phyloP scores from a whole-genome alignment of 1,139 yeast species.

The Trichomonascaceae sp. region DNA sequence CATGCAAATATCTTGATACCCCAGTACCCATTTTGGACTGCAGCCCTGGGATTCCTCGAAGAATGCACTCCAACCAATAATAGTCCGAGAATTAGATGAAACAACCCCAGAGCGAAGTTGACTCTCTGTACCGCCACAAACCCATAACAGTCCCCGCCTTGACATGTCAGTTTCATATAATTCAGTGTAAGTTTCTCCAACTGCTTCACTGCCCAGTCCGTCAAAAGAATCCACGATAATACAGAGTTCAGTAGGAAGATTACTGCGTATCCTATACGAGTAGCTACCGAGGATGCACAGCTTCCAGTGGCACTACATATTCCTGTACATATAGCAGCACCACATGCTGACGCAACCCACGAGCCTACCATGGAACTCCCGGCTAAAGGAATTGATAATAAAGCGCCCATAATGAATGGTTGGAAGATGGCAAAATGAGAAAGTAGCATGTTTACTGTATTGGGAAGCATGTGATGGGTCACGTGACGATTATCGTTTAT shows the following conservation, averaged over 20 bases:
- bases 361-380: constrained; percentile 57
- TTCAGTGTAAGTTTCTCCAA: constrained; percentile 64
- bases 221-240: constrained; percentile 83
- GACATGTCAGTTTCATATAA: constrained; percentile 63
- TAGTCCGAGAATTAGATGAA: constrained; percentile 68
- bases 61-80: constrained; percentile 69
- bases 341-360: constrained; percentile 72
- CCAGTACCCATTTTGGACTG: constrained; percentile 89
- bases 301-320: constrained; percentile 47
- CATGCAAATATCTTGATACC: constrained; percentile 62
- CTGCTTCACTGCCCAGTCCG: constrained; percentile 72
- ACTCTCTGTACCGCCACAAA: constrained; percentile 90
- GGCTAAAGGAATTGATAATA: constrained; percentile 62
- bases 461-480: not conserved
- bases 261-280: constrained; percentile 79
- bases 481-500: not conserved
- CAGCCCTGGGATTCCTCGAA: constrained; percentile 72
- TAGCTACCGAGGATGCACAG: constrained; percentile 68
- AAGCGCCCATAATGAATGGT: constrained; percentile 62
- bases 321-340: constrained; percentile 78
- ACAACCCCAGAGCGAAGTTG: constrained; percentile 77
- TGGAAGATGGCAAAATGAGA: not conserved
- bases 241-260: constrained; percentile 72
- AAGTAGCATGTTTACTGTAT: not conserved
- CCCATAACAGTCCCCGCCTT: constrained; percentile 83